Conservation (phyloP, 75 land plant species). For the Picea glauca region DNA sequence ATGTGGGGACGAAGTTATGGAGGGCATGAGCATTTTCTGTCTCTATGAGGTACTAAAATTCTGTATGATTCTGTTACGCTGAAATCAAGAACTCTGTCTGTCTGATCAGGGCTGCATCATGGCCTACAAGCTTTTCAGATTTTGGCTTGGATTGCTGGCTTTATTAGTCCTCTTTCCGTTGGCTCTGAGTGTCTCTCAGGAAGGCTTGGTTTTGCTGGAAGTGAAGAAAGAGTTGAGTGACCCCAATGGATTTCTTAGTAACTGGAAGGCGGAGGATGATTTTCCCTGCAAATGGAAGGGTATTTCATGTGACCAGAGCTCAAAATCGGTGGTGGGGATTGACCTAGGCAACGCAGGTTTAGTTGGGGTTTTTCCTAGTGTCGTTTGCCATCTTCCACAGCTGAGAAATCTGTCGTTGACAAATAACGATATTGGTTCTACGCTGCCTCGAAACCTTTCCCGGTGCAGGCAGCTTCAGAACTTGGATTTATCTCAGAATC, state of each 20-base stretch:
- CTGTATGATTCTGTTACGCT: too few species aligned
- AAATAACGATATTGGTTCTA: slow-evolving; percentile 15
- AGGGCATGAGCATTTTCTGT: too few species aligned
- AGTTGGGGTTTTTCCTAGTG: slow-evolving; percentile 10
- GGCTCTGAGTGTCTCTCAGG: slow-evolving; percentile 19
- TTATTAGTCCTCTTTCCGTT: not conserved
- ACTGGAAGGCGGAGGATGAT: slow-evolving; percentile 28
- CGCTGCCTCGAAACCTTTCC: slow-evolving; percentile 20
- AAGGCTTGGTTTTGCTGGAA: slow-evolving; percentile 42
- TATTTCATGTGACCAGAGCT: slow-evolving; percentile 13
- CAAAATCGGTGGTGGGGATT: slow-evolving; percentile 16
- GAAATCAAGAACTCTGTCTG: too few species aligned
- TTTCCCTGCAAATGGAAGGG: slow-evolving; percentile 35
- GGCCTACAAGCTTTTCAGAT: not conserved
- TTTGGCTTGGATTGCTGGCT: not conserved
- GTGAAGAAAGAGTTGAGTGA: slow-evolving; percentile 27
- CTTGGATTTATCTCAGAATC: too few species aligned
- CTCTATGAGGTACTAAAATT: too few species aligned
- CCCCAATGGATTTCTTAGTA: slow-evolving; percentile 22
- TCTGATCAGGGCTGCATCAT: slow-evolving; percentile 4
- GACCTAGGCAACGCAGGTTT: slow-evolving; percentile 16
- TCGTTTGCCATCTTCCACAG: slow-evolving; percentile 6
- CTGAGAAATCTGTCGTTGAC: slow-evolving; percentile 12
- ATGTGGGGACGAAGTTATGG: too few species aligned
- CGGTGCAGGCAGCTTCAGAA: slow-evolving; percentile 12